Conservation (phyloP, 495 filamentous ascomycete species). For the Talaromyces trachyspermus region DNA sequence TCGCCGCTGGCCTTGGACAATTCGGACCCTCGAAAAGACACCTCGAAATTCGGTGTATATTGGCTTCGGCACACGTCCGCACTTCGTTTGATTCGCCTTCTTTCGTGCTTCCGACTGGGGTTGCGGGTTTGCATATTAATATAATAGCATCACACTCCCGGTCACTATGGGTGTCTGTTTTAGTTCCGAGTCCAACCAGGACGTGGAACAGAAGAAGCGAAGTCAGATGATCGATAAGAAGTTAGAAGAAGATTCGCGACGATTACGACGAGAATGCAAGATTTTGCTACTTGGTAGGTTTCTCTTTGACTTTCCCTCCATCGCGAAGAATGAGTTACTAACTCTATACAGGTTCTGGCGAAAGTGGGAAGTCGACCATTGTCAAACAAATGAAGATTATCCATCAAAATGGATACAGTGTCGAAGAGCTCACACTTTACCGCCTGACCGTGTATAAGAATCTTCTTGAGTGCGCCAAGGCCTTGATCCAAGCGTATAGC, state of each 20-base stretch:
- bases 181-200: constrained; percentile 68
- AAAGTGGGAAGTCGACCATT: constrained; percentile 98
- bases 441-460: constrained; percentile 97
- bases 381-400: constrained; percentile 99
- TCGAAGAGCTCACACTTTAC: constrained; percentile 86
- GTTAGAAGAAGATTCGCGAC: constrained; percentile 86
- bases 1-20: neutral
- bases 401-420: constrained; percentile 91
- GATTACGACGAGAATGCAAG: constrained; percentile 94
- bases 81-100: neutral
- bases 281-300: constrained; percentile 83
- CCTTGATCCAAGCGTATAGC: constrained; percentile 78
- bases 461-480: constrained; percentile 89
- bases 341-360: constrained; percentile 69
- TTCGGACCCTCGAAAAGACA: too few relatives aligned
- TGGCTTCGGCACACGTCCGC: too few relatives aligned
- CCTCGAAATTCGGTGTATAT: too few relatives aligned
- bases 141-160: neutral
- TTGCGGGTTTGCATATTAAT: neutral
- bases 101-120: neutral
- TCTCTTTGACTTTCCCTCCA: constrained; percentile 1
- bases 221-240: constrained; percentile 89
- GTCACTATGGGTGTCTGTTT: constrained; percentile 82
- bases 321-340: constrained; percentile 12
- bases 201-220: constrained; percentile 84